Evolutionary conservation across 805 yeast genomes (phyloP), one percentile per base, ranked within the genome.

Genomic region (Wickerhamomyces subpelliculosus): DNA sequence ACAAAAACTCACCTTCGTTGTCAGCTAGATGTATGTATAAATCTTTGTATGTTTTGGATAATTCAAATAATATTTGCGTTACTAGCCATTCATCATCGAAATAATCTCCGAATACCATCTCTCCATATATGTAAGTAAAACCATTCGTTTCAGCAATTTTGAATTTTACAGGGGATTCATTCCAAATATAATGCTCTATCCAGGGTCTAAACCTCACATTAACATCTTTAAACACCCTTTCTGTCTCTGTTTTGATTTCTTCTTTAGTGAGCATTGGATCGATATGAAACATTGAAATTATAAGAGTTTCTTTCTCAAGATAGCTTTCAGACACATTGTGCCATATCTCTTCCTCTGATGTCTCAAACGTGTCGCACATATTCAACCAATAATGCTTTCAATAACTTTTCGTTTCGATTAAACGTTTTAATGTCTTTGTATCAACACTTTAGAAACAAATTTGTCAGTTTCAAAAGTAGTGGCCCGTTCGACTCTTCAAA

Each of bases 1-100:
- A 50, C 9, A 78, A 36, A 33, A 72, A 69, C 41, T 80, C 86
- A 8, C 79, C 75, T 33, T 74, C 81, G 2, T 68, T 65, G 47
- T 78, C 85, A 41, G 63, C 60, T 2, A 64, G 43, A 28, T 67
- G 72, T 5, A 75, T 62, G 48, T 60, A 73, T 3, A 73, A 37
- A 39, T 65, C 68, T 36, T 46, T 58, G 38, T 46, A 43, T 2
- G 57, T 44, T 19, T 25, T 45, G 5, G 71, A 59, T 37, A 73
- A 59, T 4, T 62, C 53, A 41, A 55, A 58, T 6, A 78, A 48
- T 1, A 76, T 35, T 6, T 60, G 52, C 1, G 68, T 52, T 5
- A 75, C 43, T 7, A 78, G 49, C 56, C 68, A 58, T 39, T 70
- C 72, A 46, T 77, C 82, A 11, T 57, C 60, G 17, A 59, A 39